These are phyloP conservation scores for Colletotrichum somersetense DNA, from an alignment of 2,329 filamentous ascomycete genomes.

Conservation along the genomic window DNA sequence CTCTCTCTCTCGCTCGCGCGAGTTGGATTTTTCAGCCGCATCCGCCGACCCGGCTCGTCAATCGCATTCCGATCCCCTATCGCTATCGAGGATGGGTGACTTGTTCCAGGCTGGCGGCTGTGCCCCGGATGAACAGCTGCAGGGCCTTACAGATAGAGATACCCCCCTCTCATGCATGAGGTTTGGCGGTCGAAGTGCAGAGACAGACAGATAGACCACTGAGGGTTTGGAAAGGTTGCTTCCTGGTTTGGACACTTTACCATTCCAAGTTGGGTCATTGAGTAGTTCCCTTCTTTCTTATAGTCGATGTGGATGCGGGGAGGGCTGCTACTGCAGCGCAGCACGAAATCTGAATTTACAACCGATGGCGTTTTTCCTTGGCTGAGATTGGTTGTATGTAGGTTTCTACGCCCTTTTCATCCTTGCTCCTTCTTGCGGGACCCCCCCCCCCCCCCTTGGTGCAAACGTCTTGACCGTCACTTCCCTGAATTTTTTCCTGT, in stretches of 20 bases:
- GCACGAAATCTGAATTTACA: background rate
- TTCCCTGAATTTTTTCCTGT: background rate
- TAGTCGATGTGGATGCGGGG: background rate
- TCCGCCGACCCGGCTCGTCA: background rate
- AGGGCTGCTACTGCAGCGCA: background rate
- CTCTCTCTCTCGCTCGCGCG: background rate
- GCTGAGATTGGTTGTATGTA: background rate
- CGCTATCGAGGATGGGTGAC: background rate
- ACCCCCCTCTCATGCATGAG: background rate
- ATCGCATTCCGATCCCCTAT: background rate
- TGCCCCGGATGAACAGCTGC: background rate
- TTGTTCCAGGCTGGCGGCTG: background rate
- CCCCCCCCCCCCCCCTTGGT: no score
- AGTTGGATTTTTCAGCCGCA: background rate
- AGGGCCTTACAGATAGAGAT: background rate
- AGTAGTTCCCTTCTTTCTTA: background rate
- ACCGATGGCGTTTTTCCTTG: background rate
- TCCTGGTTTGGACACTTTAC: background rate
- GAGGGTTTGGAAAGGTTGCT: background rate
- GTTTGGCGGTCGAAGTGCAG: background rate
- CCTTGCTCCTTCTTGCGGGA: background rate
- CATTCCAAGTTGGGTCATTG: background rate
- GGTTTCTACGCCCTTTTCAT: background rate
- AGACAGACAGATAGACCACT: background rate
- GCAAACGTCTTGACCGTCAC: slow-evolving; percentile 1